Conservation (phyloP, 805 yeast species). For the Candida patagonica region DNA sequence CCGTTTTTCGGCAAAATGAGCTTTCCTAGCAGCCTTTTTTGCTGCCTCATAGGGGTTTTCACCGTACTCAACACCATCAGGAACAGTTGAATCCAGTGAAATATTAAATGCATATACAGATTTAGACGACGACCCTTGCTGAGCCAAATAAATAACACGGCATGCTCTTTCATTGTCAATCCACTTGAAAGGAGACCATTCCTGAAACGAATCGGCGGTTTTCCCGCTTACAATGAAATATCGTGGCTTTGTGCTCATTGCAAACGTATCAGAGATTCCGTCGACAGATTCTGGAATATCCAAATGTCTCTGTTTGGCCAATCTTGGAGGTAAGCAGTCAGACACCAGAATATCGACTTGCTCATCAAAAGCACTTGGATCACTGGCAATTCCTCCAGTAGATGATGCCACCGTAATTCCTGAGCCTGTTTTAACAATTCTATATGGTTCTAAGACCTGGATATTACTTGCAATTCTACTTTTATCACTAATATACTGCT, state of each 20-base stretch:
- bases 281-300: conserved; percentile 28
- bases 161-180: conserved; percentile 21
- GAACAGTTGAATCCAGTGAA: neutral
- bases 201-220: conserved; percentile 45
- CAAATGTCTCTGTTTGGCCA: conserved; percentile 35
- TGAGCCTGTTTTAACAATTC: conserved; percentile 4
- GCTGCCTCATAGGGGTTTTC: neutral
- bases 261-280: too few relatives aligned
- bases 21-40: neutral
- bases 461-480: neutral
- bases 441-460: conserved; percentile 1
- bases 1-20: neutral
- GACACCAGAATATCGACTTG: conserved; percentile 48
- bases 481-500: neutral
- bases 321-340: conserved; percentile 48
- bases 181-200: conserved; percentile 48
- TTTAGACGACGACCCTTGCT: conserved; percentile 43
- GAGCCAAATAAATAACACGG: conserved; percentile 57
- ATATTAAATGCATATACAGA: conserved; percentile 74
- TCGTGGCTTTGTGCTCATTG: conserved; percentile 42
- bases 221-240: conserved; percentile 51
- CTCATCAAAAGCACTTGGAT: conserved; percentile 10
- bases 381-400: neutral
- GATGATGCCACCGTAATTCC: conserved; percentile 9
- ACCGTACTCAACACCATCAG: neutral